Percentiles rank a stretch among this genome's conserved stretches.
phyloP scores from a whole-genome alignment of 192 early-diverging fungal genomes.

The Funneliformis mosseae region DNA sequence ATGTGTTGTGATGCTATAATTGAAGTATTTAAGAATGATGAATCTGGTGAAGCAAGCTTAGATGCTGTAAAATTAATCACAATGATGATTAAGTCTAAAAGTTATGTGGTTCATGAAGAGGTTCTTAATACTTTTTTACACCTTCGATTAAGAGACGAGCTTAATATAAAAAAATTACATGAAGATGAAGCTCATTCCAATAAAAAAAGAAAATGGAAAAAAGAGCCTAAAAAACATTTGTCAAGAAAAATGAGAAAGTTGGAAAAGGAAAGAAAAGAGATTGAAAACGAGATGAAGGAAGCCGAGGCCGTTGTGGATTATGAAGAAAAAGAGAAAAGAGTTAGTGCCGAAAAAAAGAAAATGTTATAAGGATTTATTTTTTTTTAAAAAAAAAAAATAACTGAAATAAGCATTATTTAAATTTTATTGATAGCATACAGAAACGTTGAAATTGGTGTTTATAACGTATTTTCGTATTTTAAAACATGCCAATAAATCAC shows the following conservation, averaged over 20 bases:
- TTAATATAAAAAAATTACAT: slow-evolving; percentile 51
- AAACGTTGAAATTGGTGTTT: slow-evolving; percentile 94
- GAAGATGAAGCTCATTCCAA: slow-evolving; percentile 58
- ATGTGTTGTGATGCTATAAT: slow-evolving; percentile 77
- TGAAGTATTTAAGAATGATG: slow-evolving; percentile 81
- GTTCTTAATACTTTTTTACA: slow-evolving; percentile 80
- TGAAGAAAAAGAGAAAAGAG: slow-evolving; percentile 76
- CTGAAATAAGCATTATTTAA: too few relatives aligned
- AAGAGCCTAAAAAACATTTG: slow-evolving; percentile 50
- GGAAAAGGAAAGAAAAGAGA: slow-evolving; percentile 67
- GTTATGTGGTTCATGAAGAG: slow-evolving; percentile 71
- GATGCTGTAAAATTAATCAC: slow-evolving; percentile 87
- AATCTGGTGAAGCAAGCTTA: slow-evolving; percentile 80
- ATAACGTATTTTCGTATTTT: slow-evolving; percentile 94
- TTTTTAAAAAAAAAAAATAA: too few relatives aligned
- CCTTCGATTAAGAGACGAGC: slow-evolving; percentile 82
- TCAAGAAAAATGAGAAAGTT: slow-evolving; percentile 75
- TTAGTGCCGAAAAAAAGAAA: slow-evolving; percentile 39
- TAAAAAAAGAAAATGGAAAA: slow-evolving; percentile 52
- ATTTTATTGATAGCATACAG: slow-evolving; percentile 66
- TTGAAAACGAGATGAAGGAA: slow-evolving; percentile 83
- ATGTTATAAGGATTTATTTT: background rate
- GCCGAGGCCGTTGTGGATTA: slow-evolving; percentile 86
- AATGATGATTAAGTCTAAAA: slow-evolving; percentile 80
- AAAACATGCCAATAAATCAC: slow-evolving; percentile 78